Evolutionary conservation across 805 yeast species (phyloP).

Genomic region (Priceomyces haplophilus): DNA sequence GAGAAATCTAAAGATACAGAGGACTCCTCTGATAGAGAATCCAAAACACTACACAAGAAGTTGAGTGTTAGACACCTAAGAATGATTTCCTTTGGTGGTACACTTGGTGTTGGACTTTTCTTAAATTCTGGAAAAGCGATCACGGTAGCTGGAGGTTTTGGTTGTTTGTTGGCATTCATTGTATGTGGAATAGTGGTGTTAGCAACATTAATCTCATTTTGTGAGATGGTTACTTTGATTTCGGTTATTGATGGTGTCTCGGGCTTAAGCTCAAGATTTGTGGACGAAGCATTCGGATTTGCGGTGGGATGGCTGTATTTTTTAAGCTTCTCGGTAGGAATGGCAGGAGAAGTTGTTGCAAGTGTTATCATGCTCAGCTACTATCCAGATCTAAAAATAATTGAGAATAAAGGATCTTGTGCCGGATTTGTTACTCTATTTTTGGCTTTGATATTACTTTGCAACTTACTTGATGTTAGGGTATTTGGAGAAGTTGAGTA

Average conservation of each 20-base stretch:
- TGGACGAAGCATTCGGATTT: slow-evolving; percentile 75
- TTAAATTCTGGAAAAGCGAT: slow-evolving; percentile 71
- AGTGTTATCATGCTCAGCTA: slow-evolving; percentile 73
- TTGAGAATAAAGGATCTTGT: slow-evolving; percentile 41
- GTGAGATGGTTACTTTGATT: slow-evolving; percentile 77
- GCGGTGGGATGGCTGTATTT: slow-evolving; percentile 74
- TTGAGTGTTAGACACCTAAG: slow-evolving; percentile 66
- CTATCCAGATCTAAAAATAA: slow-evolving; percentile 54
- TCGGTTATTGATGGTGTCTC: slow-evolving; percentile 79
- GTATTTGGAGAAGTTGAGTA: slow-evolving; percentile 76
- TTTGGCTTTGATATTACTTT: slow-evolving; percentile 39
- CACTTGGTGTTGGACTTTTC: slow-evolving; percentile 73
- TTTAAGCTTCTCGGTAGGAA: slow-evolving; percentile 65
- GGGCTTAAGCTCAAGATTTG: slow-evolving; percentile 70
- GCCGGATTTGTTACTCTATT: slow-evolving; percentile 68
- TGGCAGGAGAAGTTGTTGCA: slow-evolving; percentile 80
- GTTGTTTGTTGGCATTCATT: slow-evolving; percentile 64
- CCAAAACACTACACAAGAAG: slow-evolving; percentile 47
- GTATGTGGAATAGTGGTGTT: slow-evolving; percentile 64
- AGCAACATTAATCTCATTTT: slow-evolving; percentile 68
- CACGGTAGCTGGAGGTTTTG: slow-evolving; percentile 73
- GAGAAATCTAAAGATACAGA: slow-evolving; percentile 3
- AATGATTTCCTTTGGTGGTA: slow-evolving; percentile 77
- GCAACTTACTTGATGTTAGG: slow-evolving; percentile 67
- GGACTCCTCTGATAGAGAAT: slow-evolving; percentile 6